phyloP scores from a whole-genome alignment of 768 basidiomycete genomes.

The Suillus bovinus region DNA sequence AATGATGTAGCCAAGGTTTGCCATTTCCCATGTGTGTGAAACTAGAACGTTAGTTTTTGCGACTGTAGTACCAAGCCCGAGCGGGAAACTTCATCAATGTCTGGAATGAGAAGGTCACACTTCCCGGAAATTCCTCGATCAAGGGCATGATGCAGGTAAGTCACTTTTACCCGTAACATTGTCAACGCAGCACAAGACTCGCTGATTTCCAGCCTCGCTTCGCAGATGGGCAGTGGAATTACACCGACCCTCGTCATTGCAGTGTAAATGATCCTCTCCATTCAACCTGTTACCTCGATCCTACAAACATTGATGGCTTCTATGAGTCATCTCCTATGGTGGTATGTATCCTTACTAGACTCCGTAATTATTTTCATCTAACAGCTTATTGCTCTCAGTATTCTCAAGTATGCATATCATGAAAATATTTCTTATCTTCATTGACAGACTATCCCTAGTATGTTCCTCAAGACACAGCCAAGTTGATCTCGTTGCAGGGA shows the following conservation, averaged over 20 bases:
- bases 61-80: slow-evolving; percentile 49
- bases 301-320: slow-evolving; percentile 57
- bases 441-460: slow-evolving; percentile 38
- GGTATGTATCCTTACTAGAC: slow-evolving; percentile 35
- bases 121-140: slow-evolving; percentile 47
- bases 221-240: slow-evolving; percentile 58
- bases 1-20: slow-evolving; percentile 52
- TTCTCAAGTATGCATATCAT: slow-evolving; percentile 43
- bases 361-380: background rate
- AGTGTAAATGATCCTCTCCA: slow-evolving; percentile 59
- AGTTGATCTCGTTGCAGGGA: slow-evolving; percentile 61
- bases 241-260: slow-evolving; percentile 67
- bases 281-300: slow-evolving; percentile 61
- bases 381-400: slow-evolving; percentile 38
- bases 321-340: slow-evolving; percentile 66
- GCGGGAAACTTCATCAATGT: slow-evolving; percentile 58
- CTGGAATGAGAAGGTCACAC: slow-evolving; percentile 57
- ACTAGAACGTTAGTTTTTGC: background rate
- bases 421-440: background rate
- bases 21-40: background rate
- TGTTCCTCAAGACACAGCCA: slow-evolving; percentile 65
- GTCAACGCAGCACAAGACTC: background rate
- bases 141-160: slow-evolving; percentile 62
- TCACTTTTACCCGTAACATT: background rate
- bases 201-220: slow-evolving; percentile 46